Evolutionary conservation across 2,329 filamentous ascomycete genomes (phyloP), one percentile per base, ranked within the genome.

Genomic region (Talaromyces sp.): DNA sequence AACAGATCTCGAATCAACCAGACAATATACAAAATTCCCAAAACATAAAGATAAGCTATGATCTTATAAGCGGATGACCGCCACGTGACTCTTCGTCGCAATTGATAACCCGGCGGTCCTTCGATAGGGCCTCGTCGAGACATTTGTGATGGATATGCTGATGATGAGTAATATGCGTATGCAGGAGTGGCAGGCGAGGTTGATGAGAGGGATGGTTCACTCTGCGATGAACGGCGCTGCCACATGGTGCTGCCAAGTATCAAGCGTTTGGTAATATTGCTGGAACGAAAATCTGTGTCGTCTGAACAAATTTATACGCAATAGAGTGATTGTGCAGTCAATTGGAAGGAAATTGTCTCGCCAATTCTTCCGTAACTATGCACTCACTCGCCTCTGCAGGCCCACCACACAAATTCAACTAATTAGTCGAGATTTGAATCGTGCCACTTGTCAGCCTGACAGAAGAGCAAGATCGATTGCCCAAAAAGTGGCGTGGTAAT

Each of bases 31-130:
- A 79, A 69, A 9, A 79, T 75, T 13, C 74, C 75, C 54, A 78
- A 63, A 25, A 79, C 75, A 75, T 77, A 79, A 22, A 79, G 69
- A 45, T 75, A 78, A 7, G 77, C 76, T 70, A 79, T 73, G 49
- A 79, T 69, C 67, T 78, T 79, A 72, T 79, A 79, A 22, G 77
- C 78, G 17, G 77, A 78, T 13, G 77, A 79, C 41, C 77, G 76
- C 77, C 77, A 79, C 68, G 77, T 79, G 68, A 79, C 76, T 67
- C 77, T 73, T 37, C 77, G 76, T 66, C 77, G 76, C 45, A 79
- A 69, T 59, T 75, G 72, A 47, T 76, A 74, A 66, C 77, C 77
- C 69, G 75, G 72, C 39, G 77, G 77, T n/a, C 75, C 76, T 67
- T 78, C 77, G 67, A 79, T 78, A 52, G 76, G 77, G 10, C 75